Evolutionary conservation across 1,284 basidiomycete genomes (phyloP).

Genomic region (Fomitopsis pinicola): DNA sequence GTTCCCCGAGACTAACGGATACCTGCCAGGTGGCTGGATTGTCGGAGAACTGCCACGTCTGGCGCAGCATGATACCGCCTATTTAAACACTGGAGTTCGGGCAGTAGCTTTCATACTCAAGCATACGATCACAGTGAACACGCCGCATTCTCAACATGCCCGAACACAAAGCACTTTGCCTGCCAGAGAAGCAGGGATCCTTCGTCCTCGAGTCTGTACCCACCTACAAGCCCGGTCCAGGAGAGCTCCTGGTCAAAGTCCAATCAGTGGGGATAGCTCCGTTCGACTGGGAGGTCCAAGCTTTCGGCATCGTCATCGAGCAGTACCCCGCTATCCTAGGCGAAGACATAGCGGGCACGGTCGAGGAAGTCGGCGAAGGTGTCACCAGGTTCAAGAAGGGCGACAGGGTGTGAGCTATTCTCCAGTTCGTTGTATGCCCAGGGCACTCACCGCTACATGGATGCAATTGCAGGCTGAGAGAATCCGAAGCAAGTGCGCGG

Average conservation of each 20-base stretch:
- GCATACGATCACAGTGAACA: too few relatives aligned
- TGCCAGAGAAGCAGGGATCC: conserved; percentile 16
- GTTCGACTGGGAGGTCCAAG: conserved; percentile 37
- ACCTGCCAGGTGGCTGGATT: too few relatives aligned
- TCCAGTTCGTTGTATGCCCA: too few relatives aligned
- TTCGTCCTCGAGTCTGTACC: conserved; percentile 18
- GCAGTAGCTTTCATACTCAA: too few relatives aligned
- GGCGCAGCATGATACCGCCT: too few relatives aligned
- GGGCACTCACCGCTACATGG: too few relatives aligned
- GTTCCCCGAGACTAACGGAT: too few relatives aligned
- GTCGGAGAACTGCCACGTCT: too few relatives aligned
- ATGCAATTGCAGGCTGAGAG: too few relatives aligned
- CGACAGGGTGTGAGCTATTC: conserved; percentile 8
- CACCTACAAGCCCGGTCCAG: conserved; percentile 28
- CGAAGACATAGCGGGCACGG: conserved; percentile 10
- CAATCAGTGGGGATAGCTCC: conserved; percentile 40
- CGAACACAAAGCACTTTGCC: conserved; percentile 23
- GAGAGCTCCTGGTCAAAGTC: conserved; percentile 39
- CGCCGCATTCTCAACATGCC: not conserved
- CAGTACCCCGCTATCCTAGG: conserved; percentile 2
- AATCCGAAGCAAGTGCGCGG: too few relatives aligned
- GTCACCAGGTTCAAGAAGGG: conserved; percentile 8
- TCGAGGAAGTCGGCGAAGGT: conserved; percentile 12
- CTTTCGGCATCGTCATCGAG: too few relatives aligned
- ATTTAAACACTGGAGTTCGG: too few relatives aligned